Evolutionary conservation across 2,329 filamentous ascomycete species (phyloP).

Genomic region (Coleophoma eucalyptorum): DNA sequence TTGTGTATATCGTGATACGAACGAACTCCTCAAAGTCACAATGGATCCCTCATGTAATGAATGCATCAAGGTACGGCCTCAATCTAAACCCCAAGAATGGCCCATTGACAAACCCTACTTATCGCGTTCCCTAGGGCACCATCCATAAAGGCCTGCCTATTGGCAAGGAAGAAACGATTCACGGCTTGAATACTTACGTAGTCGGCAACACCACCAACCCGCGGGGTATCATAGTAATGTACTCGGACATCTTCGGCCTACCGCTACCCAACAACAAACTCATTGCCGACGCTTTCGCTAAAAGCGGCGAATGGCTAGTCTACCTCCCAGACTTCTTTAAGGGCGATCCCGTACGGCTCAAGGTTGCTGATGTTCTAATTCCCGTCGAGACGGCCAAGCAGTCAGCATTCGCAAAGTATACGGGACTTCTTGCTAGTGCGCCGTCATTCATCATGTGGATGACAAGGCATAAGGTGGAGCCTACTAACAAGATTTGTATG

Average conservation of each 20-base stretch:
- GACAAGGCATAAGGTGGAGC: conserved; percentile 26
- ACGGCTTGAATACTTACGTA: conserved; percentile 34
- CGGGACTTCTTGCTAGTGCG: conserved; percentile 30
- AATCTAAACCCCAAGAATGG: not conserved
- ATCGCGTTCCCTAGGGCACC: conserved; percentile 31
- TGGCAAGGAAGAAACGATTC: conserved; percentile 33
- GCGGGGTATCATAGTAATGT: conserved; percentile 25
- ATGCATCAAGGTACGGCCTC: not conserved
- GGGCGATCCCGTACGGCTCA: conserved; percentile 26
- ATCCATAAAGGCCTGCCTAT: conserved; percentile 32
- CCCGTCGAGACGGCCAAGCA: conserved; percentile 31
- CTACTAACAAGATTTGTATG: conserved; percentile 29
- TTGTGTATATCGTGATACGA: no score
- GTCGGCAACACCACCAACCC: conserved; percentile 26
- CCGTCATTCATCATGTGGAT: conserved; percentile 29
- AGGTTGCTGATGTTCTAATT: conserved; percentile 30
- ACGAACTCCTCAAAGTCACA: no score
- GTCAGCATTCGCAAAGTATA: conserved; percentile 31
- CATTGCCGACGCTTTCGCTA: conserved; percentile 27
- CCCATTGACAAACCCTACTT: conserved; percentile 8
- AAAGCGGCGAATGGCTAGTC: conserved; percentile 25
- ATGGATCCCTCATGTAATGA: not conserved
- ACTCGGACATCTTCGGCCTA: conserved; percentile 27
- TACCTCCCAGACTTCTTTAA: conserved; percentile 29
- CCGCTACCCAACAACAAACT: conserved; percentile 27